Evolutionary conservation across 805 yeast genomes (phyloP).

Genomic region (Hanseniaspora mollemarum): DNA sequence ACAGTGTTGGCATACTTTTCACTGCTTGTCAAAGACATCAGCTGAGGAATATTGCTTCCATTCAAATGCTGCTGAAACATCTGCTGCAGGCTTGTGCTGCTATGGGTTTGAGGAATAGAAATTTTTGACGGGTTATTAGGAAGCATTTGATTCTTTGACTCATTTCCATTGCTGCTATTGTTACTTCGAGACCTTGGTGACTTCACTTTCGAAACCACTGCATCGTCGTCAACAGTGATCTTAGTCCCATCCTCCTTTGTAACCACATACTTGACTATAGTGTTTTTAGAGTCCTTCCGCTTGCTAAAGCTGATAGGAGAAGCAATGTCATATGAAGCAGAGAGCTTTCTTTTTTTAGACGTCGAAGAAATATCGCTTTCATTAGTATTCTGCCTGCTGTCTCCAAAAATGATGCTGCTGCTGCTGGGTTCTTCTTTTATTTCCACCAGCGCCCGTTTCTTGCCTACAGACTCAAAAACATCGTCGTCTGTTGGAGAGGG

Average conservation of each 20-base stretch:
- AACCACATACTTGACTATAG: slow-evolving; percentile 19
- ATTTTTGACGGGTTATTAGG: neutral
- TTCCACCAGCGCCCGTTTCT: neutral
- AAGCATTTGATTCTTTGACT: neutral
- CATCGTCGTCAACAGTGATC: slow-evolving; percentile 16
- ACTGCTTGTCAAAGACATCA: slow-evolving; percentile 26
- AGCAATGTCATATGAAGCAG: neutral
- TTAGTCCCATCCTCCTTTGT: slow-evolving; percentile 19
- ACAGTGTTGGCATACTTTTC: slow-evolving; percentile 24
- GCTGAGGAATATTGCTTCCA: slow-evolving; percentile 25
- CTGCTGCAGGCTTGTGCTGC: slow-evolving; percentile 16
- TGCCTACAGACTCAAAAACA: neutral
- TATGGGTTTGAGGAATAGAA: neutral
- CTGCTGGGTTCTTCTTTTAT: neutral
- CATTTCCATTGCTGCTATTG: neutral
- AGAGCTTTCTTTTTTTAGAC: neutral
- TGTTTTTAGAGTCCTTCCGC: neutral
- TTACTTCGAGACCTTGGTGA: neutral
- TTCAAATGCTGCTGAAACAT: slow-evolving; percentile 23
- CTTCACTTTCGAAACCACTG: neutral
- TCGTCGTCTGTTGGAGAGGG: neutral
- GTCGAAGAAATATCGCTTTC: neutral
- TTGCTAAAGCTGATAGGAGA: neutral
- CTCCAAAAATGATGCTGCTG: neutral
- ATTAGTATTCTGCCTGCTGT: neutral